These are phyloP conservation scores for Blastocystis hominis DNA, from an alignment of 352 stramenopile genomes.

Conservation along the genomic window DNA sequence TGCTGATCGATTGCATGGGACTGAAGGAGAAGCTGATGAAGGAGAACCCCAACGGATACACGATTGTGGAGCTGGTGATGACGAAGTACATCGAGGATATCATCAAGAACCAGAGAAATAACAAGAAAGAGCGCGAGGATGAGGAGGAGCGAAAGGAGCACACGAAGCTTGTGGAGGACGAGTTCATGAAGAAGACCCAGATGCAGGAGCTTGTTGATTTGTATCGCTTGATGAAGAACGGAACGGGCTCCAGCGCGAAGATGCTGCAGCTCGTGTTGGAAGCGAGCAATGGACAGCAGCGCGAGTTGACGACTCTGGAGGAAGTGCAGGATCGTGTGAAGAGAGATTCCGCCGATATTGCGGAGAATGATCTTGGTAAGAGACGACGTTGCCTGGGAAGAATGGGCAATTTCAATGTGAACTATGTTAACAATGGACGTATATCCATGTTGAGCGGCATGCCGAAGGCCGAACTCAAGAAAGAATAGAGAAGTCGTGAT, in stretches of 20 bases:
- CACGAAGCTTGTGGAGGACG: not conserved
- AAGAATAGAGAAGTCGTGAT: not conserved
- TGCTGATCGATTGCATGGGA: constrained; percentile 31
- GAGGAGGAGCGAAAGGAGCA: not conserved
- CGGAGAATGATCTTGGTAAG: not conserved
- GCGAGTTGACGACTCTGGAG: not conserved
- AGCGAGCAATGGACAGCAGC: not conserved
- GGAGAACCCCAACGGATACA: constrained; percentile 38
- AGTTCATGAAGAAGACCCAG: not conserved
- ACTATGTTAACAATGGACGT: not conserved
- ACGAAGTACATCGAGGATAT: constrained; percentile 1
- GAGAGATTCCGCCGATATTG: not conserved
- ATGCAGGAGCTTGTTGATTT: not conserved
- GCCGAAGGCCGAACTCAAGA: not conserved
- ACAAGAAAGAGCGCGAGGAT: not conserved
- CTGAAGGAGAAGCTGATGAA: constrained; percentile 1
- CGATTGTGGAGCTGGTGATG: constrained; percentile 32
- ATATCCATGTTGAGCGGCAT: not conserved
- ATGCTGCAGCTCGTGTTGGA: constrained; percentile 35
- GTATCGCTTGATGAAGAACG: not conserved
- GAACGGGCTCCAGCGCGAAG: not conserved
- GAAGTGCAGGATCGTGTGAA: constrained; percentile 34
- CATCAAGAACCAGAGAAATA: not conserved
- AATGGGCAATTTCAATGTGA: not conserved
- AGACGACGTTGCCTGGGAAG: not conserved